Evolutionary conservation across 331 rosid genomes (phyloP).

Genomic region (Cydonia oblonga): DNA sequence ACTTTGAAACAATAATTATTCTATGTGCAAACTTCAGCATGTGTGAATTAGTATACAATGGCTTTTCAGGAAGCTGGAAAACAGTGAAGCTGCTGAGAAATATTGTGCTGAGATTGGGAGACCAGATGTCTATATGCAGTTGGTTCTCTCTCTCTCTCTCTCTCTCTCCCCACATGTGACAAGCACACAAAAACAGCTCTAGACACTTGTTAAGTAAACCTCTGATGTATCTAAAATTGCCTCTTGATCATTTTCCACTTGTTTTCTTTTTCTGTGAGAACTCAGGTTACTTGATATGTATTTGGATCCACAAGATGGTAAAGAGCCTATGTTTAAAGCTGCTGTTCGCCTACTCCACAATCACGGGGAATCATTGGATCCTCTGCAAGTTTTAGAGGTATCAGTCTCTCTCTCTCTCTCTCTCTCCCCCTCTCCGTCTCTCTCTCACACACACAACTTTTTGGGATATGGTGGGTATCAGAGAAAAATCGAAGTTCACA

Average conservation of each 20-base stretch:
- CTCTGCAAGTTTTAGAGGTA: conserved; percentile 93
- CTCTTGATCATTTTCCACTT: neutral
- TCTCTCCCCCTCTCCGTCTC: no score
- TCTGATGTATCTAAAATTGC: neutral
- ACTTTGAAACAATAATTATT: no score
- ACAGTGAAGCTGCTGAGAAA: conserved; percentile 97
- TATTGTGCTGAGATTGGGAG: conserved; percentile 98
- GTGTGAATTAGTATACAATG: conserved; percentile 14
- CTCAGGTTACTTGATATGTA: conserved; percentile 95
- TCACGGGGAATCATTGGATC: conserved; percentile 94
- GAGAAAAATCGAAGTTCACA: neutral
- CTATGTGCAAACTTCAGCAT: no score
- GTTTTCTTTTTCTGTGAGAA: conserved; percentile 3
- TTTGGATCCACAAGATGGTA: conserved; percentile 94
- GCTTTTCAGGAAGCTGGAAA: conserved; percentile 71
- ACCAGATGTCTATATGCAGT: conserved; percentile 96
- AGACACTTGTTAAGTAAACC: neutral
- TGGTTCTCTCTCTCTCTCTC: conserved; percentile 29
- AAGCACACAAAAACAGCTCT: neutral
- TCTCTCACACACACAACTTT: neutral
- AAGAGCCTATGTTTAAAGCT: conserved; percentile 97
- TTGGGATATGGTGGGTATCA: neutral
- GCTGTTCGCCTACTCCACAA: conserved; percentile 97
- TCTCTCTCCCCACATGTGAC: neutral
- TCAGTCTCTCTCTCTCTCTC: neutral